Base-by-base conservation (phyloP, 768 basidiomycete species). In the Suillus lakei region DNA sequence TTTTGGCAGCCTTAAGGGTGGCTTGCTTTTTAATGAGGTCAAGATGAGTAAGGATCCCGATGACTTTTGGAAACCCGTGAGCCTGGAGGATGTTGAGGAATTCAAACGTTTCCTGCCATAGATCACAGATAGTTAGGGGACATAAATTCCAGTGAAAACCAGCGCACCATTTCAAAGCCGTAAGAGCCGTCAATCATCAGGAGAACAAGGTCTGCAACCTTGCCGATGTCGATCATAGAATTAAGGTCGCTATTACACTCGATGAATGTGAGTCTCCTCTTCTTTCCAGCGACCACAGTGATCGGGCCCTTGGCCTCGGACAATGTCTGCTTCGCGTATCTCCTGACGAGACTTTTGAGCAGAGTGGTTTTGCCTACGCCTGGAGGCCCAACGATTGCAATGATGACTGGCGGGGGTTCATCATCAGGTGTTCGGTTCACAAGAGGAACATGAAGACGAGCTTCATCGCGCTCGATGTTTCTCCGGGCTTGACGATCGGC, bases 171-270 rank as follows among this genome's bases (percentile, higher is more conserved):
- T 80, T 99, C 98, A 70, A 99, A 97, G 5, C 98, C 98, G 77
- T 96, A 99, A 32, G 94, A 96, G 4, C 92, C 97, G 73, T 99
- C 98, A 68, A 99, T 91, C 95, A 99, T 96, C 68, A 99, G 88
- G 53, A 99, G 84, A 5, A 99, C 93, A 64, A 99, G 84, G 79
- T 99, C 98, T 9, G 94, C 98, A 64, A 99, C 88, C 79, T 99
- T 99, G 63, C 90, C 97, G 71, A 98, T 85, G 83, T 99, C 98
- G 69, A 99, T 93, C 97, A 99, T 98, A 60, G 95, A 95, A 77
- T 96, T 96, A 70, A 99, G 84, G 80, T 99, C 96, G 75, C 95
- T 98, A 72, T 96, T 96, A 80, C 96, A 99, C 78, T 99, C 98
- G 60, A 99, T 86, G 75, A 99, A 95, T 0, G 98, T 98, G n/a